These are phyloP conservation scores for Xanthoconium stramineum DNA, from an alignment of 768 basidiomycete species.

Conservation along the genomic window DNA sequence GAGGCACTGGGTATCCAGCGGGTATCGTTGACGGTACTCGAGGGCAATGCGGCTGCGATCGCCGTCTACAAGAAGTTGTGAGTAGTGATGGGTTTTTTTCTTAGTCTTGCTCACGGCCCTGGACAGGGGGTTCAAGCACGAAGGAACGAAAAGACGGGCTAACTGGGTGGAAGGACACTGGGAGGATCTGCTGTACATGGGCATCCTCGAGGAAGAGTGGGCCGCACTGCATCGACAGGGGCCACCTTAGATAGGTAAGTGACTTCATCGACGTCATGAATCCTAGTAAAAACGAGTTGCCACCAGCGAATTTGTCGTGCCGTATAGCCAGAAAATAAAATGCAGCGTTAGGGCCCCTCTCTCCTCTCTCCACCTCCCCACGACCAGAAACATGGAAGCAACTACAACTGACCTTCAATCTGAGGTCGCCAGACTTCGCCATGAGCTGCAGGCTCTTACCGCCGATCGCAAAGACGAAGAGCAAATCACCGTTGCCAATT, in stretches of 20 bases:
- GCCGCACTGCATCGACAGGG: not conserved
- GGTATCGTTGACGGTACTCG: constrained; percentile 25
- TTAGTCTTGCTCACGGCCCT: not conserved
- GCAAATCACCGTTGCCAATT: constrained; percentile 52
- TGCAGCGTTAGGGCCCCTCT: not conserved
- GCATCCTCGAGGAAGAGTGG: constrained; percentile 35
- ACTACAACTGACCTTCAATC: constrained; percentile 33
- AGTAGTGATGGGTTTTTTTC: constrained; percentile 1
- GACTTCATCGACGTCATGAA: not conserved
- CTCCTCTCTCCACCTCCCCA: not conserved
- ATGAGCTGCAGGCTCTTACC: constrained; percentile 44
- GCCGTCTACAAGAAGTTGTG: constrained; percentile 32
- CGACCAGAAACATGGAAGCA: constrained; percentile 11
- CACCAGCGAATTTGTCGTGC: not conserved
- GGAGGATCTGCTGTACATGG: constrained; percentile 34
- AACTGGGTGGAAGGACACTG: constrained; percentile 32
- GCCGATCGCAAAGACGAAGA: constrained; percentile 31
- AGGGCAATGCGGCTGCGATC: constrained; percentile 17
- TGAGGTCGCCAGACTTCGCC: constrained; percentile 45
- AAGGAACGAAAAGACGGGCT: constrained; percentile 30
- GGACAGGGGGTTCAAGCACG: constrained; percentile 32
- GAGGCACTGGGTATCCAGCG: constrained; percentile 27
- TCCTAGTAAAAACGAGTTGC: too few species aligned
- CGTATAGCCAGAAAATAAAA: not conserved
- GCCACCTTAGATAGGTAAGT: not conserved